Percentiles rank a stretch among this genome's conserved stretches.
Evolutionary conservation across 768 basidiomycete genomes (phyloP).

Genomic region (Dacryopinax primogenitus): DNA sequence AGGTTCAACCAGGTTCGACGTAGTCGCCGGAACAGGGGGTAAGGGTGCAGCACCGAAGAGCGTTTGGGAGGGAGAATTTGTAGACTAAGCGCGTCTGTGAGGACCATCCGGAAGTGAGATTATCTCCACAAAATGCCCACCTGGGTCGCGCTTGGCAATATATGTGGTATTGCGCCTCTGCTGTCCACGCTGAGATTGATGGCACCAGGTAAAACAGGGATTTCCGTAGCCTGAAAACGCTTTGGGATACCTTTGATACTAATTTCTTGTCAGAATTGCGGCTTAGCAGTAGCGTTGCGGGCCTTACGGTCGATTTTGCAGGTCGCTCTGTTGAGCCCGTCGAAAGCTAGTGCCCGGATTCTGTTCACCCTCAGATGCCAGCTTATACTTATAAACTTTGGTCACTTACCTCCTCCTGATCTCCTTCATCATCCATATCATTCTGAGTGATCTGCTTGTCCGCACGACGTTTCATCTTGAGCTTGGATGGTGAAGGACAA

Average conservation of each 20-base stretch:
- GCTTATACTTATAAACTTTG: not conserved
- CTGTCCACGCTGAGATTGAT: not conserved
- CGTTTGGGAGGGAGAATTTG: too few relatives aligned
- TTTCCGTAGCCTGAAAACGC: not conserved
- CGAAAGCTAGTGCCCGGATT: not conserved
- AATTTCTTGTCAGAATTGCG: not conserved
- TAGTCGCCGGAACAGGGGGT: too few relatives aligned
- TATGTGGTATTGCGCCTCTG: not conserved
- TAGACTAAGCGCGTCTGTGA: too few relatives aligned
- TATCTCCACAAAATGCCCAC: too few relatives aligned
- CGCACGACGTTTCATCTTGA: not conserved
- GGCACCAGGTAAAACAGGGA: not conserved
- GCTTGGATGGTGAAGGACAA: not conserved
- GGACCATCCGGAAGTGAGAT: too few relatives aligned
- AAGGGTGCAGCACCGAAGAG: too few relatives aligned
- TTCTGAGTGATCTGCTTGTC: slow-evolving; percentile 3
- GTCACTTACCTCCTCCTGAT: not conserved
- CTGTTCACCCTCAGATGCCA: not conserved
- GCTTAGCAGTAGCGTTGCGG: not conserved
- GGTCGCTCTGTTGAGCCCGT: slow-evolving; percentile 2
- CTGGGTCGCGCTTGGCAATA: not conserved
- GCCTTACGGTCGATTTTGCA: not conserved
- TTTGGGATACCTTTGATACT: slow-evolving; percentile 2
- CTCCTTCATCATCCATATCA: not conserved
- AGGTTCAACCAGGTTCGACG: too few relatives aligned